These are phyloP conservation scores for Cutaneotrichosporon daszewskae DNA, from an alignment of 1,284 basidiomycete genomes.

Conservation along the genomic window DNA sequence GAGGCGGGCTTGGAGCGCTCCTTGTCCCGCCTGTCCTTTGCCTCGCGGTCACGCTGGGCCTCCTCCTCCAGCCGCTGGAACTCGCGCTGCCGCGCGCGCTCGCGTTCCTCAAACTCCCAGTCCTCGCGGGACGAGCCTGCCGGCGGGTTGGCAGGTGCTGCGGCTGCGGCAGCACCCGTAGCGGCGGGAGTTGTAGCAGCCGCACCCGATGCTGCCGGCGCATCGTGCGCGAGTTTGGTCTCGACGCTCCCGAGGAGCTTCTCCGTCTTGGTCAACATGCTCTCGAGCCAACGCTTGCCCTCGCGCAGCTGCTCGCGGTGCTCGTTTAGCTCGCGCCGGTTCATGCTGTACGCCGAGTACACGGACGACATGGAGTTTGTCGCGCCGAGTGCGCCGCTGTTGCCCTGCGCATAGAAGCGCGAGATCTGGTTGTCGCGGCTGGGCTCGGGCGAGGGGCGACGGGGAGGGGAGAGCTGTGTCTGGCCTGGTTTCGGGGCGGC, in stretches of 20 bases:
- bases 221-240: conserved; percentile 26
- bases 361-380: not conserved
- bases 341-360: conserved; percentile 35
- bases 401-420: conserved; percentile 9
- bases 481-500: conserved; percentile 13
- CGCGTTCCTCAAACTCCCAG: conserved; percentile 43
- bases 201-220: not conserved
- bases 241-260: conserved; percentile 43
- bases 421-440: conserved; percentile 15
- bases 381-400: conserved; percentile 4
- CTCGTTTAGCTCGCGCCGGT: conserved; percentile 40
- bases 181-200: conserved; percentile 2
- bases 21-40: conserved; percentile 31
- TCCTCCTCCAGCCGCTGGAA: conserved; percentile 40
- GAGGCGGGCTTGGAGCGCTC: conserved; percentile 10
- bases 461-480: conserved; percentile 20
- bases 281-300: conserved; percentile 46
- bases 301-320: conserved; percentile 47
- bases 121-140: too few relatives aligned
- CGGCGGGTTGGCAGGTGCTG: too few relatives aligned
- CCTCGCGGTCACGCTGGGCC: conserved; percentile 31
- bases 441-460: conserved; percentile 29
- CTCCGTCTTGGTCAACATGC: conserved; percentile 43
- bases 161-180: not conserved
- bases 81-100: conserved; percentile 33